These are phyloP conservation scores for Camillea tinctor DNA, from an alignment of 2,329 filamentous ascomycete genomes.

Conservation along the genomic window DNA sequence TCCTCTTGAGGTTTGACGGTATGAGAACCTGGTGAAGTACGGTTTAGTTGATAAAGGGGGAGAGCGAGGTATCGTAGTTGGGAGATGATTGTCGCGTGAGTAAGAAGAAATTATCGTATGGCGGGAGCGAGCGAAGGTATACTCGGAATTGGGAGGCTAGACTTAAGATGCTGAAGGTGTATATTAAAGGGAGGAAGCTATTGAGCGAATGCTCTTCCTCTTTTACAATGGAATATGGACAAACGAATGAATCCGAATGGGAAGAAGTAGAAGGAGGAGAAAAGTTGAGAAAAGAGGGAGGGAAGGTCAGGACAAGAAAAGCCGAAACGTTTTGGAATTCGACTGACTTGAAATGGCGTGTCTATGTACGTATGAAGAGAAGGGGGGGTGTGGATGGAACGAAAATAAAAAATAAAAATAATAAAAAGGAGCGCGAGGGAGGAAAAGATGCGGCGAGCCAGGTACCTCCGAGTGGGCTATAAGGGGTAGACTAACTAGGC, in stretches of 20 bases:
- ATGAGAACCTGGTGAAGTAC: not conserved
- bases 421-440: slow-evolving; percentile 26
- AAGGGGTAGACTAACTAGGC: slow-evolving; percentile 8
- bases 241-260: slow-evolving; percentile 39
- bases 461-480: slow-evolving; percentile 6
- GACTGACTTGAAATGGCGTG: slow-evolving; percentile 28
- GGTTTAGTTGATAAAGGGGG: not conserved
- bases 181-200: slow-evolving; percentile 37
- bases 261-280: slow-evolving; percentile 27
- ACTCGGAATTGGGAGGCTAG: slow-evolving; percentile 4
- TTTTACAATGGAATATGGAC: slow-evolving; percentile 33
- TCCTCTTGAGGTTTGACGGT: not conserved
- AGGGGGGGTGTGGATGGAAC: slow-evolving; percentile 16
- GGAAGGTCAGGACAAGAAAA: slow-evolving; percentile 34
- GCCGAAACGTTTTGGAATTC: slow-evolving; percentile 38
- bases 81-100: not conserved
- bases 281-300: slow-evolving; percentile 22
- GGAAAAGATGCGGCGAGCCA: slow-evolving; percentile 24
- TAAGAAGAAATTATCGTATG: not conserved
- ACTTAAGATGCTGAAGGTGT: slow-evolving; percentile 15
- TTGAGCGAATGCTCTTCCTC: slow-evolving; percentile 36
- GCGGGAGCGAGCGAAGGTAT: slow-evolving; percentile 14
- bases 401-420: slow-evolving; percentile 23
- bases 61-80: not conserved
- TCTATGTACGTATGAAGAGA: slow-evolving; percentile 23